phyloP scores from a whole-genome alignment of 768 basidiomycete genomes.

The Mycena vitilis region DNA sequence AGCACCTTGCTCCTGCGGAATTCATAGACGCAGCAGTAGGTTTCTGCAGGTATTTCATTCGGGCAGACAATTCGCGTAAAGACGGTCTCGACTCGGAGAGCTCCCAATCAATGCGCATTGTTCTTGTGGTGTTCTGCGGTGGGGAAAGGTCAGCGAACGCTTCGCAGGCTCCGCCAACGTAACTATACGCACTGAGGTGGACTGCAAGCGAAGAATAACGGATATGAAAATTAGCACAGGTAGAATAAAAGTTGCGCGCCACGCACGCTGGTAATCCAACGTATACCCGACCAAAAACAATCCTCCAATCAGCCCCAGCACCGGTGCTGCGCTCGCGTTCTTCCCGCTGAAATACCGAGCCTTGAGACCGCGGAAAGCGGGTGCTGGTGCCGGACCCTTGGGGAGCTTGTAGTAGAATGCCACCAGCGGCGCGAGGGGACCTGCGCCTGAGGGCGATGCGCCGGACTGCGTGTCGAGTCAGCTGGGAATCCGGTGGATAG shows the following conservation, averaged over 20 bases:
- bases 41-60: too few species aligned
- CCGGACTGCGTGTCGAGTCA: too few species aligned
- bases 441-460: too few species aligned
- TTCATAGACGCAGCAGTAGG: too few species aligned
- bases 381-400: constrained; percentile 70
- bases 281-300: constrained; percentile 86
- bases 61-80: too few species aligned
- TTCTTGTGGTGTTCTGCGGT: constrained; percentile 89
- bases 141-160: constrained; percentile 35
- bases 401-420: constrained; percentile 86
- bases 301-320: constrained; percentile 70
- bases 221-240: constrained; percentile 11
- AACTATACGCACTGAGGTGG: constrained; percentile 85
- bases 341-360: constrained; percentile 84
- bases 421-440: constrained; percentile 72
- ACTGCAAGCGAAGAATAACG: constrained; percentile 53
- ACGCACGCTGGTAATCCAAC: constrained; percentile 90
- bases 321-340: constrained; percentile 82
- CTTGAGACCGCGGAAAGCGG: constrained; percentile 67
- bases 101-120: constrained; percentile 69
- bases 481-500: background rate
- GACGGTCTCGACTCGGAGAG: too few species aligned
- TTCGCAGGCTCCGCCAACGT: too few species aligned
- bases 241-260: constrained; percentile 26
- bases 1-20: too few species aligned